These are phyloP conservation scores for Fistulina hepatica DNA, from an alignment of 1,284 basidiomycete species.

Conservation along the genomic window DNA sequence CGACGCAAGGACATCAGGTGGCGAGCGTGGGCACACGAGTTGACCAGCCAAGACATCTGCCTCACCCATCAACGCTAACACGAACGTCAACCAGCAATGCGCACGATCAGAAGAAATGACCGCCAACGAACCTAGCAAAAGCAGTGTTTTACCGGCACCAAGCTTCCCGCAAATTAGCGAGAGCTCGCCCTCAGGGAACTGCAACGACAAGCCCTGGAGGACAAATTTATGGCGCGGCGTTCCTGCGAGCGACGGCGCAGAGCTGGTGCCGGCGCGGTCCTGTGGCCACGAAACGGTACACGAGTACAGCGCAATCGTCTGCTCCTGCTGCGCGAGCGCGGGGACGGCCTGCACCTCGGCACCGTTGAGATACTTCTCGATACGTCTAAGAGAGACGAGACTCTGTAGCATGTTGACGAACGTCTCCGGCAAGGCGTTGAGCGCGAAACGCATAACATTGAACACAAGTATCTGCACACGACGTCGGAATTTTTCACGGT, in stretches of 20 bases:
- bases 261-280: conserved; percentile 43
- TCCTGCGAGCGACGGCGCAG: conserved; percentile 35
- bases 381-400: conserved; percentile 79
- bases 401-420: conserved; percentile 77
- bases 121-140: conserved; percentile 47
- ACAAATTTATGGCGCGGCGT: conserved; percentile 75
- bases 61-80: conserved; percentile 76
- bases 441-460: conserved; percentile 74
- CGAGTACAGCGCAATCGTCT: conserved; percentile 63
- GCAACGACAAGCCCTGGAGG: conserved; percentile 67
- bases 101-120: too few relatives aligned
- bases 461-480: too few relatives aligned
- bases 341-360: conserved; percentile 56
- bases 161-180: conserved; percentile 76
- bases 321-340: conserved; percentile 45
- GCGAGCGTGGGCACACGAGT: conserved; percentile 71
- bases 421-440: conserved; percentile 83
- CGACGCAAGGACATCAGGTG: conserved; percentile 64
- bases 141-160: conserved; percentile 75
- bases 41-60: conserved; percentile 78
- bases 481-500: too few relatives aligned
- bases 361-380: conserved; percentile 78
- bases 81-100: conserved; percentile 11
- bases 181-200: conserved; percentile 71
- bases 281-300: conserved; percentile 88